A percentile compares a stretch with the other conserved stretches of the same genome.
Conservation (phyloP, 2,329 filamentous ascomycete species). For the Arachnomyces sp. region DNA sequence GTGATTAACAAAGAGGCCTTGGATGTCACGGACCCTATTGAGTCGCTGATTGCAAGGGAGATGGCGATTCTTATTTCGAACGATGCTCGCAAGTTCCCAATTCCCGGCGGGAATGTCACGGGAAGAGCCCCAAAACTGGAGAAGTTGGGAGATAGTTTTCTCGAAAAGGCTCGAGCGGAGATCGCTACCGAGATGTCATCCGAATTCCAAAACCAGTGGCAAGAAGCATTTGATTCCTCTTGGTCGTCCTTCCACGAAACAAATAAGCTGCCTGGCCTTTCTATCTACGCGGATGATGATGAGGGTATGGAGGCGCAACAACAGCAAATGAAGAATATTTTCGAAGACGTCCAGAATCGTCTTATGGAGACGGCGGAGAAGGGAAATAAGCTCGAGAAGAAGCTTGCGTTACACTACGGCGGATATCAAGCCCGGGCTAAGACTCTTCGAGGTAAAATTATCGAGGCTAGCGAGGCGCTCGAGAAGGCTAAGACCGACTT, state of each 20-base stretch:
- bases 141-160: conserved; percentile 58
- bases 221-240: conserved; percentile 42
- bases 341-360: conserved; percentile 65
- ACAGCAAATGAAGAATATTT: conserved; percentile 57
- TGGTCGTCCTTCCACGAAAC: conserved; percentile 44
- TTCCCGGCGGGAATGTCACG: conserved; percentile 58
- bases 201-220: conserved; percentile 41
- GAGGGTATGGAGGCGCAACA: conserved; percentile 53
- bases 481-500: conserved; percentile 65
- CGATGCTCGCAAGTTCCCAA: conserved; percentile 66
- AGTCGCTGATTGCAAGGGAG: conserved; percentile 65
- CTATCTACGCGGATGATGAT: conserved; percentile 68
- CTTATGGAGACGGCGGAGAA: conserved; percentile 68
- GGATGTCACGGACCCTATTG: conserved; percentile 53
- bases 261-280: conserved; percentile 60
- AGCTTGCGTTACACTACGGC: conserved; percentile 74
- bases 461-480: conserved; percentile 64
- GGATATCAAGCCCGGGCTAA: conserved; percentile 85
- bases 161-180: conserved; percentile 68
- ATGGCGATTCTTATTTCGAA: conserved; percentile 70
- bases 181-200: conserved; percentile 60
- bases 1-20: conserved; percentile 57
- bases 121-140: conserved; percentile 54
- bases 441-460: conserved; percentile 69
- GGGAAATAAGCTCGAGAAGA: conserved; percentile 87